These are phyloP conservation scores for Halteria grandinella DNA, from an alignment of 73 alveolate genomes.

Conservation along the genomic window DNA sequence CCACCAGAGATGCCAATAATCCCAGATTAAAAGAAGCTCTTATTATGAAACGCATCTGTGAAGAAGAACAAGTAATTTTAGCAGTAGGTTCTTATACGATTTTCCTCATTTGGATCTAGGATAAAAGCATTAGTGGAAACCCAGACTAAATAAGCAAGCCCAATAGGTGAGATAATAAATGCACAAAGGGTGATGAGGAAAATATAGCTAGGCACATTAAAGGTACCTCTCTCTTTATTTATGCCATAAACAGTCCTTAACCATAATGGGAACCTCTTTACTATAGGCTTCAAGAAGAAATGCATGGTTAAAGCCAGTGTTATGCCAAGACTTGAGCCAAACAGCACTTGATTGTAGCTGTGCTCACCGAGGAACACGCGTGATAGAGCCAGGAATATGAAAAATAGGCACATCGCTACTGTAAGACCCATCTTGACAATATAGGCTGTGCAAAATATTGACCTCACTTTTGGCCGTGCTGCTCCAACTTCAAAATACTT, in stretches of 20 bases:
- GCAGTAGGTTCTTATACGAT: background rate
- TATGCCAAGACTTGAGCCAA: slow-evolving; percentile 20
- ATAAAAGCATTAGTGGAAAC: background rate
- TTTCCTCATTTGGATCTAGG: background rate
- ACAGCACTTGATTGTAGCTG: slow-evolving; percentile 36
- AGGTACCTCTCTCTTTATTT: background rate
- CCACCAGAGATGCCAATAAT: too few species aligned
- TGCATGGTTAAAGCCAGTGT: slow-evolving; percentile 13
- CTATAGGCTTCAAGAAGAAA: slow-evolving; percentile 2
- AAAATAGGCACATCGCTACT: background rate
- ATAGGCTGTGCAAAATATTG: slow-evolving; percentile 47
- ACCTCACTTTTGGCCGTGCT: slow-evolving; percentile 1
- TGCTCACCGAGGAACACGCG: slow-evolving; percentile 49
- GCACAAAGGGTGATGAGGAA: background rate
- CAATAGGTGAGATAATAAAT: slow-evolving; percentile 5
- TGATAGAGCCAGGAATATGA: slow-evolving; percentile 37
- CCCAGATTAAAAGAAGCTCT: too few species aligned
- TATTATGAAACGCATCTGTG: too few species aligned
- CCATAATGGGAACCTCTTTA: slow-evolving; percentile 10
- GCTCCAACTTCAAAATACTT: slow-evolving; percentile 46
- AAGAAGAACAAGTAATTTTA: too few species aligned
- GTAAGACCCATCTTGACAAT: slow-evolving; percentile 49
- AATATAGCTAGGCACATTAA: background rate
- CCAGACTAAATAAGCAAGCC: slow-evolving; percentile 18
- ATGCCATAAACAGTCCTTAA: background rate